Conservation (phyloP, 441 rosid species). For the Gossypium schwendimanii region DNA sequence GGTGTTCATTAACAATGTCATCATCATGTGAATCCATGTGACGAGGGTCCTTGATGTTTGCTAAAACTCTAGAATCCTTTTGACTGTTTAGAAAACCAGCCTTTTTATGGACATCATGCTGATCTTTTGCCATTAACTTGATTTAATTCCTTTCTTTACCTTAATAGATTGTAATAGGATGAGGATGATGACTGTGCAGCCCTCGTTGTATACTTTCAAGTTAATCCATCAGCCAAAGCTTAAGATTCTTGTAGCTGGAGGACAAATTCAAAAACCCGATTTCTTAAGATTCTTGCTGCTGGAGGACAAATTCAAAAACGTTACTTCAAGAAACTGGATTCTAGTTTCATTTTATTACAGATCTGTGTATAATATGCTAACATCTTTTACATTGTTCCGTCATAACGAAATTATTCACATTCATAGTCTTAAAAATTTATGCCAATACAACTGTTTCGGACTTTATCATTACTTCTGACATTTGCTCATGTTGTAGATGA, state of each 20-base stretch:
- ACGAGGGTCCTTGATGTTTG: conserved; percentile 52
- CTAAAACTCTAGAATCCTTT: conserved; percentile 18
- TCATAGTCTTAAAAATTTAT: background rate
- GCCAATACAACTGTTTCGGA: background rate
- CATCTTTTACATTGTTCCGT: background rate
- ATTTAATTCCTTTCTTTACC: background rate
- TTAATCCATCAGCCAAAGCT: background rate
- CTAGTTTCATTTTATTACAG: background rate
- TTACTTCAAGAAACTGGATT: background rate
- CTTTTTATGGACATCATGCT: conserved; percentile 12
- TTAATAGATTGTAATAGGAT: background rate
- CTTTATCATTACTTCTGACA: background rate
- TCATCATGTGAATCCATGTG: conserved; percentile 65
- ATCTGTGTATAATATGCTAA: background rate
- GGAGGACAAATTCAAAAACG: conserved; percentile 3
- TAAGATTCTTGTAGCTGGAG: background rate
- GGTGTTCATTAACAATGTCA: conserved; percentile 21
- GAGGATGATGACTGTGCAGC: background rate
- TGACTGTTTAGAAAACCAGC: conserved; percentile 23
- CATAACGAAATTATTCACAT: conserved; percentile 8
- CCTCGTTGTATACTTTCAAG: background rate
- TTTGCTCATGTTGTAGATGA: conserved; percentile 2
- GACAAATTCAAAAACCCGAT: conserved; percentile 1
- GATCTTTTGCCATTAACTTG: conserved; percentile 9
- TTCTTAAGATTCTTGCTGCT: background rate